Conservation (phyloP, 2,329 filamentous ascomycete genomes). For the Leptographium lundbergii region DNA sequence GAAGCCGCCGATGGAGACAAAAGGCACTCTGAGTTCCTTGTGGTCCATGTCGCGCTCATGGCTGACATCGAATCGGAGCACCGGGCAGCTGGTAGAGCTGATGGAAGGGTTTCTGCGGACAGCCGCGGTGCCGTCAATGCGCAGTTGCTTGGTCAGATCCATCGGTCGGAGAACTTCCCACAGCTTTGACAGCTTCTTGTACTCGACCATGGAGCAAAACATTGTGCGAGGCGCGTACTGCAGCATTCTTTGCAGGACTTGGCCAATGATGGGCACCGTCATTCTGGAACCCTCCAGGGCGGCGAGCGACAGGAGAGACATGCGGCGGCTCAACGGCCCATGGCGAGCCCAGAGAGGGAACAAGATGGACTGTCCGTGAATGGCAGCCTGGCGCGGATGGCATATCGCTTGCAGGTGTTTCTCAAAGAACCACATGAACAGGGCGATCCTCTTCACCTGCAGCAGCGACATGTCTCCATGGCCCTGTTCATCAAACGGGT, state of each 20-base stretch:
- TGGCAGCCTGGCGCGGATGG: background rate
- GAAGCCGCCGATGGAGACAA: background rate
- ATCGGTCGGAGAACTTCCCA: background rate
- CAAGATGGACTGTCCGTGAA: background rate
- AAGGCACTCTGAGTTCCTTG: background rate
- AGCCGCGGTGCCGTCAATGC: background rate
- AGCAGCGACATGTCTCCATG: background rate
- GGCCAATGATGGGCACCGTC: background rate
- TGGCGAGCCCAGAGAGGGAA: background rate
- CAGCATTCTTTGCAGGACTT: background rate
- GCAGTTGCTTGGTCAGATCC: background rate
- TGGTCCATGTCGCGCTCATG: background rate
- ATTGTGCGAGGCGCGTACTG: constrained; percentile 1
- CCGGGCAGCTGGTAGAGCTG: background rate
- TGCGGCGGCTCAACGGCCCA: background rate
- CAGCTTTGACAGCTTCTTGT: background rate
- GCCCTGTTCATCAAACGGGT: background rate
- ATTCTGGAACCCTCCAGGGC: background rate
- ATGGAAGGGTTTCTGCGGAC: background rate
- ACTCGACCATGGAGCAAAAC: background rate
- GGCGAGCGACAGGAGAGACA: background rate
- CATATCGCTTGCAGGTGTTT: background rate
- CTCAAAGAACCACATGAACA: constrained; percentile 3
- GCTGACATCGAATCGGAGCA: background rate
- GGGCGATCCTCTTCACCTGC: background rate